These are phyloP conservation scores for Eleusine indica DNA, from an alignment of 176 grass and related monocot genomes.

Conservation along the genomic window DNA sequence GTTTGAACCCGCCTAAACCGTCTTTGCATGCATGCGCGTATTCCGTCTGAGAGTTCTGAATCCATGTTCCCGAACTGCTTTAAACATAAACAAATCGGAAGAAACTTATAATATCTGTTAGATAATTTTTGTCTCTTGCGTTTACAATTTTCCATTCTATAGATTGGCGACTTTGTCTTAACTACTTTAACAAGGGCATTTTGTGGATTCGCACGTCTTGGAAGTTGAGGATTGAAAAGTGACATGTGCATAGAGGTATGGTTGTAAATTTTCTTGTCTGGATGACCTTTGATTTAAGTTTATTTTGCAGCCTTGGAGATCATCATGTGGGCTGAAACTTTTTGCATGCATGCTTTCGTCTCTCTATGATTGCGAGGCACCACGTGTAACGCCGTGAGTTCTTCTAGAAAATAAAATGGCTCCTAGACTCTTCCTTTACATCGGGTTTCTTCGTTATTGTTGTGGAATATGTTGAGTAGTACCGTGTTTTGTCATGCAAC, in stretches of 20 bases:
- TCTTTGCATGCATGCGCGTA: background rate
- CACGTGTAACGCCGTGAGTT: too few relatives aligned
- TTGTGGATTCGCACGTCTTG: background rate
- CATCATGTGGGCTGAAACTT: background rate
- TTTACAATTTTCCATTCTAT: background rate
- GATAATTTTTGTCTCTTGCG: background rate
- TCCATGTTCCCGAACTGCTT: background rate
- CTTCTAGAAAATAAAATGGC: too few relatives aligned
- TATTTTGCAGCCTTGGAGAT: background rate
- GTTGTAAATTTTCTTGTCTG: background rate
- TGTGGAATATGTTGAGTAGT: too few relatives aligned
- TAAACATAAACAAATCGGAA: background rate
- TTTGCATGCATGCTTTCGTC: background rate
- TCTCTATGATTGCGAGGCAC: too few relatives aligned
- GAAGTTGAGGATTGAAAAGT: background rate
- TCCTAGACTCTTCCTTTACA: too few relatives aligned
- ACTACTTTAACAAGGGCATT: background rate
- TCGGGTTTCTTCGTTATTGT: too few relatives aligned
- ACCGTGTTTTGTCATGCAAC: too few relatives aligned
- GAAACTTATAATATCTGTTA: background rate
- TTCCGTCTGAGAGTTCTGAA: background rate
- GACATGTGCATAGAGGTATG: background rate
- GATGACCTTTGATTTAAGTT: background rate
- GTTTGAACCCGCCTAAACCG: background rate
- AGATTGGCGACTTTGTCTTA: background rate